These are phyloP conservation scores for Ehretia macrophylla DNA, from an alignment of 257 asterid genomes.

Conservation along the genomic window DNA sequence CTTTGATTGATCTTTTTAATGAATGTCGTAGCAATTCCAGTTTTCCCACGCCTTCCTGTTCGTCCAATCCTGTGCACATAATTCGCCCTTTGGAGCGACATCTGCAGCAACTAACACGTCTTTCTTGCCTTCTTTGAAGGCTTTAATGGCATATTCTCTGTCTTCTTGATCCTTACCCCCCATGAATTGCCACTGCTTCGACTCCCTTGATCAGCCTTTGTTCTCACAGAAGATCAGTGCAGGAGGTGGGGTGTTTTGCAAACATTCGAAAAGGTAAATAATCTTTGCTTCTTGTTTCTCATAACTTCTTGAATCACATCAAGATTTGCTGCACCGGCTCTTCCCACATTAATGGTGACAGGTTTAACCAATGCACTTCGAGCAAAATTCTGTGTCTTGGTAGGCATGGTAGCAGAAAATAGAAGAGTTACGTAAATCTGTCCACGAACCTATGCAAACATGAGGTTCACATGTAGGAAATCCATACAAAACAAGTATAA, in stretches of 20 bases:
- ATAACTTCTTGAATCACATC: constrained; percentile 81
- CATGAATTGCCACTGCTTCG: constrained; percentile 76
- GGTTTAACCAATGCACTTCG: constrained; percentile 80
- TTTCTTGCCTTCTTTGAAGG: constrained; percentile 76
- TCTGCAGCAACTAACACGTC: constrained; percentile 86
- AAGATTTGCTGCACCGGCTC: constrained; percentile 89
- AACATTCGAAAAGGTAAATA: constrained; percentile 76
- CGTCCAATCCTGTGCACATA: constrained; percentile 80
- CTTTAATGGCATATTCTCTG: constrained; percentile 65
- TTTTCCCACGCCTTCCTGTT: constrained; percentile 82
- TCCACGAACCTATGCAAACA: too few species aligned
- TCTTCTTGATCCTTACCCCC: constrained; percentile 93
- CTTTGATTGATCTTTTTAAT: constrained; percentile 80
- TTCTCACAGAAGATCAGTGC: constrained; percentile 77
- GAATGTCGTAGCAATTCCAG: constrained; percentile 80
- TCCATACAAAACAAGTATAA: not conserved
- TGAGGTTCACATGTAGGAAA: too few species aligned
- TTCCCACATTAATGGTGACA: constrained; percentile 72
- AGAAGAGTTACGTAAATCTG: too few species aligned
- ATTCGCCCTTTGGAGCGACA: constrained; percentile 82
- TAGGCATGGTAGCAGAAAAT: constrained; percentile 91
- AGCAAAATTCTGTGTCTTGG: constrained; percentile 79
- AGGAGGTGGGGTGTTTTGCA: constrained; percentile 77
- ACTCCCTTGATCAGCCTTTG: constrained; percentile 83
- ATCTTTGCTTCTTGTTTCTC: constrained; percentile 85